Percentiles rank a stretch among this genome's conserved stretches.
phyloP scores from a whole-genome alignment of 2,329 filamentous ascomycete species.

The Xenoacremonium recifei region DNA sequence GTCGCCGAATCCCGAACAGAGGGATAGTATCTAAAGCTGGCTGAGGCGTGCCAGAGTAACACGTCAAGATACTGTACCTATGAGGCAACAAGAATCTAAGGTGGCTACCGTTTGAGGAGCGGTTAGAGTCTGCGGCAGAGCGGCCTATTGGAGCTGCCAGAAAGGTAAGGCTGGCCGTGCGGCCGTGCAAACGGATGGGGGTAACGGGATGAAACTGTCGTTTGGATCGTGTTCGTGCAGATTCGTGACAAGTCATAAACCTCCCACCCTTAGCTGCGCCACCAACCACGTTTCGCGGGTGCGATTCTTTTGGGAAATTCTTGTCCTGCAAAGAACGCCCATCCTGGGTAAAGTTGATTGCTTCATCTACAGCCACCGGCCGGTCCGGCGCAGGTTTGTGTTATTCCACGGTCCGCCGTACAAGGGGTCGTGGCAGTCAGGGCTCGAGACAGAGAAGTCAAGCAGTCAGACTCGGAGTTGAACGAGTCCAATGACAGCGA shows the following conservation, averaged over 20 bases:
- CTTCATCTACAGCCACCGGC: not conserved
- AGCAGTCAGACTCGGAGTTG: not conserved
- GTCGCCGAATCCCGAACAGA: too few species aligned
- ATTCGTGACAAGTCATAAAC: slow-evolving; percentile 28
- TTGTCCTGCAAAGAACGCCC: too few species aligned
- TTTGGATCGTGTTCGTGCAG: slow-evolving; percentile 21
- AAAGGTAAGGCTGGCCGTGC: slow-evolving; percentile 17
- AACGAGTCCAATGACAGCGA: not conserved
- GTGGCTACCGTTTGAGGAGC: too few species aligned
- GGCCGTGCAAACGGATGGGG: slow-evolving; percentile 22
- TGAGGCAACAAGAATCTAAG: too few species aligned
- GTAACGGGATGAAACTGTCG: slow-evolving; percentile 26
- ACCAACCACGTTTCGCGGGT: slow-evolving; percentile 12
- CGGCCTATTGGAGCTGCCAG: not conserved
- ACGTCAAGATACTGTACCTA: too few species aligned
- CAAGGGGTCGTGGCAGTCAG: not conserved
- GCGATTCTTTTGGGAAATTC: slow-evolving; percentile 3
- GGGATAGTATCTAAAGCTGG: too few species aligned
- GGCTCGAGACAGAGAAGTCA: not conserved
- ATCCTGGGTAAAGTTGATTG: not conserved
- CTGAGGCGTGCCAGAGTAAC: too few species aligned
- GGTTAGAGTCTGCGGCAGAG: too few species aligned
- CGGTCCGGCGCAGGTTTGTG: not conserved
- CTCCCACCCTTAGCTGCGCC: slow-evolving; percentile 20
- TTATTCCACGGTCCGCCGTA: not conserved